These are phyloP conservation scores for Pseudogymnoascus sp. DNA, from an alignment of 2,329 filamentous ascomycete genomes.

Conservation along the genomic window DNA sequence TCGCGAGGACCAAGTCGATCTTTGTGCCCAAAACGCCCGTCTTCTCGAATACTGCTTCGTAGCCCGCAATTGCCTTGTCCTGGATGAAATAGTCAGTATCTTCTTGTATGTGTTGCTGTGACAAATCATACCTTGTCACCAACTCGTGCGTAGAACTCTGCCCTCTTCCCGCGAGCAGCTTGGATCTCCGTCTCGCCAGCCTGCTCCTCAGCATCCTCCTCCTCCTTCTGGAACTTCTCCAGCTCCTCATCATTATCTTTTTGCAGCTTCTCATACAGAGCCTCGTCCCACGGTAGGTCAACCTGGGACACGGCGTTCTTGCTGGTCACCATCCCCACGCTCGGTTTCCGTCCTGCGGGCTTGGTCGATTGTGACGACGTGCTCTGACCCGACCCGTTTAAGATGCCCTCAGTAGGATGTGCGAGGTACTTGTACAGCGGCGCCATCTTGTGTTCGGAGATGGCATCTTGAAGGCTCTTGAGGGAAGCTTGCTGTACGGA, in stretches of 20 bases:
- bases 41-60: conserved; percentile 92
- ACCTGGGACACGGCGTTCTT: conserved; percentile 56
- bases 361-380: conserved; percentile 39
- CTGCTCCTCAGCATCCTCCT: conserved; percentile 91
- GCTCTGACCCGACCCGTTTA: conserved; percentile 44
- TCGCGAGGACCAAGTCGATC: conserved; percentile 93
- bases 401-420: conserved; percentile 60
- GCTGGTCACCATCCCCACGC: conserved; percentile 69
- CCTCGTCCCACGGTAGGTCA: conserved; percentile 83
- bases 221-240: conserved; percentile 70
- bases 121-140: conserved; percentile 72
- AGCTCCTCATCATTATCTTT: conserved; percentile 72
- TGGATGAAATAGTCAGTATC: conserved; percentile 32
- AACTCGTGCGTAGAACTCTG: conserved; percentile 91
- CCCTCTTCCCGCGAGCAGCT: conserved; percentile 85
- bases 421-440: conserved; percentile 79
- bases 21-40: conserved; percentile 94
- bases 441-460: conserved; percentile 77
- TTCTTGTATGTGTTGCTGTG: not conserved
- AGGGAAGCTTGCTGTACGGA: conserved; percentile 60
- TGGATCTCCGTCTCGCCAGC: conserved; percentile 93
- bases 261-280: conserved; percentile 68
- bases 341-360: conserved; percentile 58
- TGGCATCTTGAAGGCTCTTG: conserved; percentile 72
- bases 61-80: conserved; percentile 90